Percentiles rank a stretch among this genome's conserved stretches.
phyloP scores from a whole-genome alignment of 495 filamentous ascomycete genomes.

The Elasticomyces elasticus region DNA sequence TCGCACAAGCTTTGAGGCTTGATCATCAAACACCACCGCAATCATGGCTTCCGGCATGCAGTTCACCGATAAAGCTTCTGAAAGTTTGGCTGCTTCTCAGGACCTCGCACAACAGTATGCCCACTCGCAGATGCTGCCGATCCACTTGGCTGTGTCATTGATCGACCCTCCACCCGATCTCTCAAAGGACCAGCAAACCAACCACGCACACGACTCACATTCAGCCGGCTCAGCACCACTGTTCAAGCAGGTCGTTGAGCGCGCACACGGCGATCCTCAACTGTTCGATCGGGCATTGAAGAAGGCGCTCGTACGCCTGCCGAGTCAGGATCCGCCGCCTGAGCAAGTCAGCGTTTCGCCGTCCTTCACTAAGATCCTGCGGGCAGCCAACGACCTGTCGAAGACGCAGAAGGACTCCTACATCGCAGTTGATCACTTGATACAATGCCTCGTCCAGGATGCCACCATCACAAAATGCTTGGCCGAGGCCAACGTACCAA shows the following conservation, averaged over 20 bases:
- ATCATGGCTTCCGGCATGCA: slow-evolving; percentile 50
- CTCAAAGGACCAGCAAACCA: slow-evolving; percentile 59
- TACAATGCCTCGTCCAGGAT: slow-evolving; percentile 73
- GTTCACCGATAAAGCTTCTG: slow-evolving; percentile 84
- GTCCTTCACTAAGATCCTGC: slow-evolving; percentile 66
- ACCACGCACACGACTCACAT: slow-evolving; percentile 49
- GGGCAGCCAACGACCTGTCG: slow-evolving; percentile 76
- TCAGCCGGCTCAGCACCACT: slow-evolving; percentile 52
- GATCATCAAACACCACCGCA: neutral
- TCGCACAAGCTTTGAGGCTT: neutral
- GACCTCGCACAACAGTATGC: slow-evolving; percentile 73
- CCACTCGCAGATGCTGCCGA: slow-evolving; percentile 77
- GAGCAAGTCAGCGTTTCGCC: slow-evolving; percentile 75
- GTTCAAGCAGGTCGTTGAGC: slow-evolving; percentile 87
- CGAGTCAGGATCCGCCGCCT: slow-evolving; percentile 88
- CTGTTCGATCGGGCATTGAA: slow-evolving; percentile 78
- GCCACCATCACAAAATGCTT: slow-evolving; percentile 58
- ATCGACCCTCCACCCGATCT: slow-evolving; percentile 73
- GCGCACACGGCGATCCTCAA: slow-evolving; percentile 86
- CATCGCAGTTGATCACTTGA: slow-evolving; percentile 89
- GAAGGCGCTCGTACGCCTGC: slow-evolving; percentile 79
- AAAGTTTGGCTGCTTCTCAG: slow-evolving; percentile 78
- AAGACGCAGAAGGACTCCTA: slow-evolving; percentile 94
- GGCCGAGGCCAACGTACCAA: slow-evolving; percentile 82
- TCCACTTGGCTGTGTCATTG: slow-evolving; percentile 81